A percentile compares a stretch with the other conserved stretches of the same genome.
These are phyloP conservation scores for Lepidium sativum DNA, from an alignment of 345 rosid genomes.

Conservation along the genomic window DNA sequence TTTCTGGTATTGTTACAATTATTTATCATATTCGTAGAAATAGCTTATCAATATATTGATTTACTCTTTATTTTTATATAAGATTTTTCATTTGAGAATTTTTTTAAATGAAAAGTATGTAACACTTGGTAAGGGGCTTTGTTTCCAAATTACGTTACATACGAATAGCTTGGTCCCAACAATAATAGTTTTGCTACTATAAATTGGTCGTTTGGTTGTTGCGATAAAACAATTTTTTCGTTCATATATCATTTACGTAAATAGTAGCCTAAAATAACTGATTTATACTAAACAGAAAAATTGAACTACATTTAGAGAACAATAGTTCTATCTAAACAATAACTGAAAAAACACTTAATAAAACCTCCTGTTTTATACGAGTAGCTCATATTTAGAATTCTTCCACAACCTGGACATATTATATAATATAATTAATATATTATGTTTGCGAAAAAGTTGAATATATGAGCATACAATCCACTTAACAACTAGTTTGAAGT, in stretches of 20 bases:
- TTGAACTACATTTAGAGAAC: too few relatives aligned
- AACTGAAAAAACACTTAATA: too few relatives aligned
- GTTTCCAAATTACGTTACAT: not conserved
- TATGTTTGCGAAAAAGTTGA: not conserved
- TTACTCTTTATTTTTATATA: too few relatives aligned
- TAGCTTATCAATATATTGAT: not conserved
- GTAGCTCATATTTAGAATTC: conserved; percentile 1
- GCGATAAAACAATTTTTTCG: not conserved
- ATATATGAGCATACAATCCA: not conserved
- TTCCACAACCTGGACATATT: not conserved
- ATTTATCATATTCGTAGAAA: not conserved
- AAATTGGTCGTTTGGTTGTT: conserved; percentile 1
- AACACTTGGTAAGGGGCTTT: not conserved
- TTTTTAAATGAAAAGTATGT: not conserved
- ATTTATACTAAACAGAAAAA: too few relatives aligned
- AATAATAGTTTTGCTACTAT: not conserved
- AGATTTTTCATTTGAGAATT: not conserved
- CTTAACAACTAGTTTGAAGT: not conserved
- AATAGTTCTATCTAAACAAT: too few relatives aligned
- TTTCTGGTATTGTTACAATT: not conserved
- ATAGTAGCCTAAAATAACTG: not conserved
- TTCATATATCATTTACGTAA: not conserved
- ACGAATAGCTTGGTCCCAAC: not conserved
- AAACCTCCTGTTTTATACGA: not conserved
- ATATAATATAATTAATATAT: not conserved